Conservation (phyloP, 225 moss, liverwort and hornwort genomes). For the Polytrichum formosum region DNA sequence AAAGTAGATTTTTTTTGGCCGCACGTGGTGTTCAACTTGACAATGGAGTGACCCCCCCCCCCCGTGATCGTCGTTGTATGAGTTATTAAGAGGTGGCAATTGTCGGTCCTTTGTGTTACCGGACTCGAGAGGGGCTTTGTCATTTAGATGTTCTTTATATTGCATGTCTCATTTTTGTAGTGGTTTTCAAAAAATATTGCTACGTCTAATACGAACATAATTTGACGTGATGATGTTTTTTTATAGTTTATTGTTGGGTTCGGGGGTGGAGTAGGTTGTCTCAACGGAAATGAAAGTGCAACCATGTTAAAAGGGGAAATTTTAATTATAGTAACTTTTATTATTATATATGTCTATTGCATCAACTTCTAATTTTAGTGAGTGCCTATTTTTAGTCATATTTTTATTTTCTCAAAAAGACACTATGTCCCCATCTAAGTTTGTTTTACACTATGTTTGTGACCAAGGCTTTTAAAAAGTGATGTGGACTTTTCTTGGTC, state of each 20-base stretch:
- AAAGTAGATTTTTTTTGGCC: too few species aligned
- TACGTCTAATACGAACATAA: neutral
- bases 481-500: too few species aligned
- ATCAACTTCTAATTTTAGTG: constrained; percentile 2
- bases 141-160: too few species aligned
- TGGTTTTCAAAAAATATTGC: too few species aligned
- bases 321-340: neutral
- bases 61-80: too few species aligned
- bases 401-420: neutral
- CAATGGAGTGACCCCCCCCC: too few species aligned
- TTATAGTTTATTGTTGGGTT: neutral
- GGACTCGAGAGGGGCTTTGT: too few species aligned
- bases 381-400: neutral
- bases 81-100: too few species aligned
- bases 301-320: neutral
- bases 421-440: neutral
- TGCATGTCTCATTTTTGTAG: too few species aligned
- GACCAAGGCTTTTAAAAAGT: too few species aligned
- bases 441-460: too few species aligned
- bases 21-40: too few species aligned
- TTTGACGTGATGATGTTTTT: neutral
- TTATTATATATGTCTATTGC: neutral
- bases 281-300: neutral
- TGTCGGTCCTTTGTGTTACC: neutral
- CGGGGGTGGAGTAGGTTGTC: neutral